Conservation (phyloP, 768 basidiomycete genomes). For the Rhodosporidiobolus sp. region DNA sequence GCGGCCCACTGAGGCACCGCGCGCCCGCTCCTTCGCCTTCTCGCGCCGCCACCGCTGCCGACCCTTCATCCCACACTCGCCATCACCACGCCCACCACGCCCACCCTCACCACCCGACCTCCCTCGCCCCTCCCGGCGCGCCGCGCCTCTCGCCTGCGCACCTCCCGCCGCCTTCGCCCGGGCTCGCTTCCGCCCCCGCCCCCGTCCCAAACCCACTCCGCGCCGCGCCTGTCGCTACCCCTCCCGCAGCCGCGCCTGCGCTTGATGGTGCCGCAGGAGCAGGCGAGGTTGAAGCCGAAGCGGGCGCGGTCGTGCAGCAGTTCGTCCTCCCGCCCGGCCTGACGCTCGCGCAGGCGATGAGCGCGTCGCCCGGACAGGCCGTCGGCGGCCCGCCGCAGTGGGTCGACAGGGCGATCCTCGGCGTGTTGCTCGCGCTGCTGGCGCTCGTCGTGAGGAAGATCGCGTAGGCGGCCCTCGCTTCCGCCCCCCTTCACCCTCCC, state of each 20-base stretch:
- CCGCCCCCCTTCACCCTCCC: background rate
- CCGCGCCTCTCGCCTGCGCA: conserved; percentile 6
- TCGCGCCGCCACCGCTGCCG: background rate
- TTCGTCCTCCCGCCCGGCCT: conserved; percentile 10
- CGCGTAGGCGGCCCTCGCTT: background rate
- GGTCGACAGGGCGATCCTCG: conserved; percentile 35
- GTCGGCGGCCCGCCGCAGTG: conserved; percentile 27
- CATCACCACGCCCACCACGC: background rate
- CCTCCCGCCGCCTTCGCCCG: background rate
- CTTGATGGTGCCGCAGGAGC: background rate
- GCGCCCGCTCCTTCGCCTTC: background rate
- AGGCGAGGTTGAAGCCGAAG: too few species aligned
- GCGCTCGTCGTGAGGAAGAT: conserved; percentile 32
- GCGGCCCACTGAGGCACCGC: background rate
- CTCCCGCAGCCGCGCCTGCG: background rate
- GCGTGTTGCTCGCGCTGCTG: conserved; percentile 22
- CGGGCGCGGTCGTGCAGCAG: background rate
- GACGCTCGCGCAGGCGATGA: background rate
- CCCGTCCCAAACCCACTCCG: background rate
- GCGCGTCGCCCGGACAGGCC: too few species aligned
- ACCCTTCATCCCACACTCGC: background rate
- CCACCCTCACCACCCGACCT: background rate
- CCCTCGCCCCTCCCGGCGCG: conserved; percentile 3
- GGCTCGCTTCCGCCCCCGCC: background rate
- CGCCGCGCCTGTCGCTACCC: background rate